Percentiles rank a stretch among this genome's conserved stretches.
phyloP scores from a whole-genome alignment of 2,329 filamentous ascomycete species.

The Nigrospora osmanthi region DNA sequence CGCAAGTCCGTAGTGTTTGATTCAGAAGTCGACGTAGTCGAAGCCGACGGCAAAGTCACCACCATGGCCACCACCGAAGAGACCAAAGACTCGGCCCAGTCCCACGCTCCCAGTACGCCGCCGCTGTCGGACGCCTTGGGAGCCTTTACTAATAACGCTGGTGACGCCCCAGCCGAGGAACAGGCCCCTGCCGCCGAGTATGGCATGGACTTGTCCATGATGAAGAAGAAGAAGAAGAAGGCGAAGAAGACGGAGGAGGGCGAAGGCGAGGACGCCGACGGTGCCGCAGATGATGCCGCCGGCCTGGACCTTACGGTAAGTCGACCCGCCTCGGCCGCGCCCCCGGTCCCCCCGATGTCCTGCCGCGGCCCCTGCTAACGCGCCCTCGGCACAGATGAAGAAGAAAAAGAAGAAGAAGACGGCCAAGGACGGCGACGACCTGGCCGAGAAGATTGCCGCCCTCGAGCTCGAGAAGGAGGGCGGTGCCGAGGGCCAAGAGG shows the following conservation, averaged over 20 bases:
- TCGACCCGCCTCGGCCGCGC: not conserved
- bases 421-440: constrained; percentile 41
- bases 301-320: constrained; percentile 40
- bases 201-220: constrained; percentile 59
- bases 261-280: constrained; percentile 40
- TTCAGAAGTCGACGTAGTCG: constrained; percentile 79
- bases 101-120: constrained; percentile 64
- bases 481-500: constrained; percentile 29
- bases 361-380: not conserved
- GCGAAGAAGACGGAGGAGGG: constrained; percentile 46
- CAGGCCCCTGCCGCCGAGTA: constrained; percentile 37
- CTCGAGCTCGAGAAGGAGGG: constrained; percentile 58
- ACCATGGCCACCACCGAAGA: constrained; percentile 67
- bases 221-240: constrained; percentile 72
- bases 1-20: constrained; percentile 94
- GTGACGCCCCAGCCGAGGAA: constrained; percentile 30
- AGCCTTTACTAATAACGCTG: constrained; percentile 42
- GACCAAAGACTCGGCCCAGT: constrained; percentile 73
- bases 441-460: constrained; percentile 54
- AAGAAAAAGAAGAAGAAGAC: constrained; percentile 41
- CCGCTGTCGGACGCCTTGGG: constrained; percentile 46
- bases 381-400: constrained; percentile 50
- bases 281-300: constrained; percentile 55
- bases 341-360: not conserved
- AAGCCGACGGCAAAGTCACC: constrained; percentile 79